Percentiles rank a stretch among this genome's conserved stretches.
Evolutionary conservation across 495 filamentous ascomycete species (phyloP).

Genomic region (Talaromyces nanjingensis): DNA sequence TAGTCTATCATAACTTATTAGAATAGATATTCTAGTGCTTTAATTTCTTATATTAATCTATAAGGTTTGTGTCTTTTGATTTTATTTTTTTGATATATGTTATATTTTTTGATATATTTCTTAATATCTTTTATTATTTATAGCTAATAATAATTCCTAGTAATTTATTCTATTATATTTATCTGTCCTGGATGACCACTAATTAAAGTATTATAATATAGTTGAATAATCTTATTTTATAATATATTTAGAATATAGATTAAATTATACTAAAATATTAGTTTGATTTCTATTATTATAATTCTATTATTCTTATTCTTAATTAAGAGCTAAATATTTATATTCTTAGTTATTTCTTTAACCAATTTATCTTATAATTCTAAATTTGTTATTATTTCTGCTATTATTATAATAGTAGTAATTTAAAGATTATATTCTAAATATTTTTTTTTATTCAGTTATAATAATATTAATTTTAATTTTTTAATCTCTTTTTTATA

Average conservation of each 20-base stretch:
- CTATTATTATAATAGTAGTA: not conserved
- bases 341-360: not conserved
- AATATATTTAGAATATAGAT: not conserved
- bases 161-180: too few species aligned
- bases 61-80: too few species aligned
- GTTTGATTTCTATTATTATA: not conserved
- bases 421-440: not conserved
- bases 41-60: too few species aligned
- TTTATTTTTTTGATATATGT: too few species aligned
- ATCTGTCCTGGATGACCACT: not conserved
- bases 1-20: too few species aligned
- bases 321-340: too few species aligned
- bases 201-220: not conserved
- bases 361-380: not conserved
- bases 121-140: too few species aligned
- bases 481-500: too few species aligned
- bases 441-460: not conserved
- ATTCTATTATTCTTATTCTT: not conserved
- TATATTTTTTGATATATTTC: too few species aligned
- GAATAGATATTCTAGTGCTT: not conserved
- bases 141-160: too few species aligned
- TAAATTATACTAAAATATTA: not conserved
- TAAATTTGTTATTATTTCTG: not conserved
- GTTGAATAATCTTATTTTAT: not conserved
- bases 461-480: not conserved